A percentile compares a stretch with the other conserved stretches of the same genome.
Conservation (phyloP, 441 rosid species). For the Mallotus repandus region DNA sequence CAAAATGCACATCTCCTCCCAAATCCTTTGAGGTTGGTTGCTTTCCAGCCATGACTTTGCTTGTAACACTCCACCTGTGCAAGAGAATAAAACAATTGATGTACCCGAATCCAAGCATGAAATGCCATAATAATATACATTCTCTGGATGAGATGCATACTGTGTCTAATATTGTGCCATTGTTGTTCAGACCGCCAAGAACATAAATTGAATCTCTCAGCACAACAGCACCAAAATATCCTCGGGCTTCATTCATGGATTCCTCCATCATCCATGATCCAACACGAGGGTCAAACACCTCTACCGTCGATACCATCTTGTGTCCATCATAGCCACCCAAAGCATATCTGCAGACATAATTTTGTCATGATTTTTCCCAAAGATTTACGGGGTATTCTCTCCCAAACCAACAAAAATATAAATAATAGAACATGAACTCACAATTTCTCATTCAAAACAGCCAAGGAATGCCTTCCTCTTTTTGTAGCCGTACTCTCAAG, state of each 20-base stretch:
- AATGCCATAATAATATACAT: not conserved
- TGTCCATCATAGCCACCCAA: constrained; percentile 43
- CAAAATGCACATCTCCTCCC: constrained; percentile 41
- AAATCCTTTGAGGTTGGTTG: constrained; percentile 28
- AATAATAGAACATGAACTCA: constrained; percentile 20
- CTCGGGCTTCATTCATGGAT: constrained; percentile 32
- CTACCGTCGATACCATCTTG: constrained; percentile 35
- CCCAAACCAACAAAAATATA: not conserved
- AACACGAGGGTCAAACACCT: constrained; percentile 42
- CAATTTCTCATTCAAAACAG: constrained; percentile 37
- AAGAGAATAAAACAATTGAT: too few relatives aligned
- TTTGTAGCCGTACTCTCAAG: constrained; percentile 30
- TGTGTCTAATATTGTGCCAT: constrained; percentile 25
- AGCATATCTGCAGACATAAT: constrained; percentile 34
- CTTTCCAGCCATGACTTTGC: constrained; percentile 36
- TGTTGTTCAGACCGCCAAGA: constrained; percentile 33
- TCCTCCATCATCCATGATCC: constrained; percentile 34
- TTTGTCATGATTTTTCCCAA: not conserved
- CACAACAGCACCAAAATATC: constrained; percentile 35
- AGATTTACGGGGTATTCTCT: not conserved
- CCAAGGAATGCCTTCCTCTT: constrained; percentile 38
- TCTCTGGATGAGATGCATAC: constrained; percentile 15
- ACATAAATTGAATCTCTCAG: constrained; percentile 33
- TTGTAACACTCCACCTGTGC: constrained; percentile 39
- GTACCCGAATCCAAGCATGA: not conserved